Percentiles rank a stretch among this genome's conserved stretches.
Conservation (phyloP, 805 yeast species). For the Candida pini region DNA sequence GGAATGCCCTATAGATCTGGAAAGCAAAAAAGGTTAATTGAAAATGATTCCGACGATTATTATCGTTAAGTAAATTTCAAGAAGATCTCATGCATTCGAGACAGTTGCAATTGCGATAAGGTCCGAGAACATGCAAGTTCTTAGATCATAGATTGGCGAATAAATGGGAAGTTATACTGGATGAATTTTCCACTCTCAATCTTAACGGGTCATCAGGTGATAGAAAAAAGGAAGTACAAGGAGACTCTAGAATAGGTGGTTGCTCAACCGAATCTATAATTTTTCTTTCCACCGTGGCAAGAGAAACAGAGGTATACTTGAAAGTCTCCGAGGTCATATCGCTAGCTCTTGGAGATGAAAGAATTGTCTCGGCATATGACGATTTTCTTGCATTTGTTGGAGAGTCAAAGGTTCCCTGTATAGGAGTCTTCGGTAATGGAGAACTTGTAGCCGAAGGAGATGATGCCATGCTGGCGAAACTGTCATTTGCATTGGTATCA, state of each 20-base stretch:
- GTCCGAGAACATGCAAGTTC: too few relatives aligned
- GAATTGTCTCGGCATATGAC: slow-evolving; percentile 3
- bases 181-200: slow-evolving; percentile 5
- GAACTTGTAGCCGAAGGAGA: neutral
- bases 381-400: neutral
- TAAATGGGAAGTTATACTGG: slow-evolving; percentile 5
- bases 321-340: slow-evolving; percentile 12
- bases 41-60: too few relatives aligned
- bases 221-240: too few relatives aligned
- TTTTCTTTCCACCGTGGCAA: slow-evolving; percentile 7
- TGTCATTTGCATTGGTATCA: too few relatives aligned
- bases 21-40: too few relatives aligned
- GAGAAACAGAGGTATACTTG: slow-evolving; percentile 13
- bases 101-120: too few relatives aligned
- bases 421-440: neutral
- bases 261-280: slow-evolving; percentile 8
- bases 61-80: too few relatives aligned
- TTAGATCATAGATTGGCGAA: too few relatives aligned
- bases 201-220: slow-evolving; percentile 1
- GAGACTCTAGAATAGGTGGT: slow-evolving; percentile 13
- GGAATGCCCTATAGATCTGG: too few relatives aligned
- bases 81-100: too few relatives aligned
- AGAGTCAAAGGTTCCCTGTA: neutral
- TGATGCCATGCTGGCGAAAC: neutral
- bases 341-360: slow-evolving; percentile 10